Percentiles rank a stretch among this genome's conserved stretches.
phyloP scores from a whole-genome alignment of 257 asterid species.

The Salvia miltiorrhiza region DNA sequence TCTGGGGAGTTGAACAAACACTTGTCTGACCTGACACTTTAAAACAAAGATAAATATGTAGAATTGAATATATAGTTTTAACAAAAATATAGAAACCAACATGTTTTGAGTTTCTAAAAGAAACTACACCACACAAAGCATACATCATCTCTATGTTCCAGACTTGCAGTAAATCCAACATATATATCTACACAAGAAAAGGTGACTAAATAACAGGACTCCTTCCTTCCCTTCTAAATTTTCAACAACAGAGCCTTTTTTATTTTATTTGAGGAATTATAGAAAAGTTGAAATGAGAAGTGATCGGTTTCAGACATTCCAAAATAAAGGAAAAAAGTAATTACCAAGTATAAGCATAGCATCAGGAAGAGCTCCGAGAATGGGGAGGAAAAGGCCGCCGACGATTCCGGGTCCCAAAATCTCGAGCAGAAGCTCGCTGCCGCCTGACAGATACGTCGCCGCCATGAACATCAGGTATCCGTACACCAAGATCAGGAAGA shows the following conservation, averaged over 20 bases:
- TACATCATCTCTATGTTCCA: too few relatives aligned
- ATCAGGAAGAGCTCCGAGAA: conserved; percentile 95
- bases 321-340: background rate
- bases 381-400: conserved; percentile 86
- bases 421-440: conserved; percentile 86
- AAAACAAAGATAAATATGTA: background rate
- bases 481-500: conserved; percentile 64
- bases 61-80: background rate
- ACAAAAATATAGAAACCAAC: background rate
- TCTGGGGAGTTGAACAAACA: background rate
- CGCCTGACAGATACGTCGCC: conserved; percentile 70
- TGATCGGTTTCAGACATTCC: background rate
- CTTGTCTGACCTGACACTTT: background rate
- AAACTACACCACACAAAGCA: too few relatives aligned
- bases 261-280: too few relatives aligned
- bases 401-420: conserved; percentile 86
- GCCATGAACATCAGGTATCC: conserved; percentile 82
- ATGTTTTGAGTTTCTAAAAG: background rate
- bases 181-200: too few relatives aligned
- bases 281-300: too few relatives aligned
- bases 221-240: too few relatives aligned
- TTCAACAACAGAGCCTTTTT: too few relatives aligned
- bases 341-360: conserved; percentile 89
- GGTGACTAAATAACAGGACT: too few relatives aligned
- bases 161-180: too few relatives aligned